phyloP scores from a whole-genome alignment of 306 rosid genomes.

The Inga oerstediana region DNA sequence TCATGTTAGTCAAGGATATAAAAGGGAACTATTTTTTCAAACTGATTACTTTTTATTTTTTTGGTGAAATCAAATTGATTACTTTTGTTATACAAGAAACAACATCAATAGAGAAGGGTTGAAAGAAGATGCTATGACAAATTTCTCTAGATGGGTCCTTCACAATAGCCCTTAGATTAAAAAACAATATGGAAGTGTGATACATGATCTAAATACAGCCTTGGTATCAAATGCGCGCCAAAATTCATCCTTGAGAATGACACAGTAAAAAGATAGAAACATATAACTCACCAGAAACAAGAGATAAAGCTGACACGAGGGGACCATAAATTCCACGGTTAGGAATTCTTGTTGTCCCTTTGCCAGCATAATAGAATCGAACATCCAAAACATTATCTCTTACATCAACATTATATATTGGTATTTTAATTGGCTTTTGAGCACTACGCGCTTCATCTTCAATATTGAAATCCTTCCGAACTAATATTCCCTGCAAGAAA shows the following conservation, averaged over 20 bases:
- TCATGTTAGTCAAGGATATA: neutral
- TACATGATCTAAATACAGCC: neutral
- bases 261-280: constrained; percentile 3
- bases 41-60: neutral
- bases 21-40: neutral
- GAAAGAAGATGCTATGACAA: neutral
- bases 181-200: neutral
- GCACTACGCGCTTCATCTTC: constrained; percentile 45
- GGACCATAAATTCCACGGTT: constrained; percentile 60
- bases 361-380: constrained; percentile 70
- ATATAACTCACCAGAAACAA: constrained; percentile 60
- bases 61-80: neutral
- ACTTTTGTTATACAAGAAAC: neutral
- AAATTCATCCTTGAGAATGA: neutral
- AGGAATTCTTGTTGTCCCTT: constrained; percentile 63
- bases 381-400: constrained; percentile 42
- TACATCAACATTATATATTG: constrained; percentile 41
- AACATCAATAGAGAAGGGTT: neutral
- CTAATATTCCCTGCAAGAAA: constrained; percentile 45
- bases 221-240: neutral
- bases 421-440: constrained; percentile 34
- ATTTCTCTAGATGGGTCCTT: neutral
- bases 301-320: constrained; percentile 64
- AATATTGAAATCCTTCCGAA: constrained; percentile 55
- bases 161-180: neutral